A percentile compares a stretch with the other conserved stretches of the same genome.
These are phyloP conservation scores for Lachancea waltii DNA, from an alignment of 805 yeast genomes.

Conservation along the genomic window DNA sequence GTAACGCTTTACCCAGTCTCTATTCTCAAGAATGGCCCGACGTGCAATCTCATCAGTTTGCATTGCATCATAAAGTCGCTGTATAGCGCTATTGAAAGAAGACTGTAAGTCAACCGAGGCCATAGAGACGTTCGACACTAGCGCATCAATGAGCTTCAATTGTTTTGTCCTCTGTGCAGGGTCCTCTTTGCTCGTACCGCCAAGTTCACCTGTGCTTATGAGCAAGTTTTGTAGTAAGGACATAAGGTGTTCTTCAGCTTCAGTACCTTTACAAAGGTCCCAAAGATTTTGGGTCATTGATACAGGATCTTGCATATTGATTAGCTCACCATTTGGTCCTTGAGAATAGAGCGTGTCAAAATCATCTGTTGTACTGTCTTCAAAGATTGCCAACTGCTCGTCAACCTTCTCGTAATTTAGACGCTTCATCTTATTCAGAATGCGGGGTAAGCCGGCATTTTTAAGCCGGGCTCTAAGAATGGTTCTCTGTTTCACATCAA, in stretches of 20 bases:
- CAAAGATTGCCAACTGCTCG: constrained; percentile 62
- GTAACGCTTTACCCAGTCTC: constrained; percentile 46
- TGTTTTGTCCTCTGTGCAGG: constrained; percentile 29
- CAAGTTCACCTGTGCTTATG: constrained; percentile 25
- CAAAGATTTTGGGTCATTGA: constrained; percentile 52
- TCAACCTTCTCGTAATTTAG: constrained; percentile 57
- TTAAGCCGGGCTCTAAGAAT: constrained; percentile 29
- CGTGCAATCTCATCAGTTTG: constrained; percentile 87
- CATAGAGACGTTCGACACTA: constrained; percentile 59
- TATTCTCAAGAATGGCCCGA: constrained; percentile 58
- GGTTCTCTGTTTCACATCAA: constrained; percentile 28
- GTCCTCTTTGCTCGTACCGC: constrained; percentile 20
- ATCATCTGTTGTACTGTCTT: constrained; percentile 36
- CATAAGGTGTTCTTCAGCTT: constrained; percentile 42
- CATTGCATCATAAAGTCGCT: constrained; percentile 64
- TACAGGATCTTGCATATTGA: constrained; percentile 54
- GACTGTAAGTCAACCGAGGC: constrained; percentile 49
- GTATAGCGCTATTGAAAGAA: constrained; percentile 75
- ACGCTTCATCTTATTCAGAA: constrained; percentile 41
- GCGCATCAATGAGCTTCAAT: constrained; percentile 57
- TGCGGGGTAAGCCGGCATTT: constrained; percentile 27
- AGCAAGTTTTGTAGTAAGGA: constrained; percentile 40
- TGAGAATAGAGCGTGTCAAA: constrained; percentile 25
- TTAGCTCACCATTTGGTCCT: constrained; percentile 26
- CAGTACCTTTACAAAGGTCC: constrained; percentile 47